These are phyloP conservation scores for Aciculosporium take DNA, from an alignment of 2,329 filamentous ascomycete species.

Conservation along the genomic window DNA sequence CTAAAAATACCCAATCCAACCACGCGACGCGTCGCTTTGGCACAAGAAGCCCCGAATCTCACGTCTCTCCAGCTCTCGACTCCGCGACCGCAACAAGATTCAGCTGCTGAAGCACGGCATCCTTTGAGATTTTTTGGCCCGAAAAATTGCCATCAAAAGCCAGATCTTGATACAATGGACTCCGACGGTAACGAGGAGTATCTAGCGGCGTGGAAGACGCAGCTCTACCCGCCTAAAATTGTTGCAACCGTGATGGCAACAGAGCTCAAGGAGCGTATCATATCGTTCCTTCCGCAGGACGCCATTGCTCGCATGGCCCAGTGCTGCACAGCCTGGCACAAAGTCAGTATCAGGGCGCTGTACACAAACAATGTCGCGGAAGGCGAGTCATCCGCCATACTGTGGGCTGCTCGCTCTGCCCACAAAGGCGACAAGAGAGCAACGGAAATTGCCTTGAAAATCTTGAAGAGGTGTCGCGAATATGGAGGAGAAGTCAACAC, in stretches of 20 bases:
- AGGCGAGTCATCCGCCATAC: conserved; percentile 1
- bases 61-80: neutral
- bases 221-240: neutral
- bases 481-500: conserved; percentile 2
- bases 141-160: neutral
- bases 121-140: neutral
- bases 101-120: neutral
- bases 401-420: conserved; percentile 1
- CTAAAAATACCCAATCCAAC: neutral
- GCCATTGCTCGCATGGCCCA: neutral
- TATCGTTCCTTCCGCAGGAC: neutral
- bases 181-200: conserved; percentile 11
- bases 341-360: neutral
- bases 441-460: neutral
- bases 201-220: neutral
- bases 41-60: neutral
- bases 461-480: neutral
- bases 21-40: neutral
- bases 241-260: neutral
- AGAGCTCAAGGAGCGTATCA: neutral
- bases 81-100: neutral
- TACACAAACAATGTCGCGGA: neutral
- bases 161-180: conserved; percentile 20
- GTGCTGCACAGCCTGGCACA: neutral
- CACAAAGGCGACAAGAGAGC: neutral